These are phyloP conservation scores for Annulohypoxylon stygium DNA, from an alignment of 495 filamentous ascomycete species.

Conservation along the genomic window DNA sequence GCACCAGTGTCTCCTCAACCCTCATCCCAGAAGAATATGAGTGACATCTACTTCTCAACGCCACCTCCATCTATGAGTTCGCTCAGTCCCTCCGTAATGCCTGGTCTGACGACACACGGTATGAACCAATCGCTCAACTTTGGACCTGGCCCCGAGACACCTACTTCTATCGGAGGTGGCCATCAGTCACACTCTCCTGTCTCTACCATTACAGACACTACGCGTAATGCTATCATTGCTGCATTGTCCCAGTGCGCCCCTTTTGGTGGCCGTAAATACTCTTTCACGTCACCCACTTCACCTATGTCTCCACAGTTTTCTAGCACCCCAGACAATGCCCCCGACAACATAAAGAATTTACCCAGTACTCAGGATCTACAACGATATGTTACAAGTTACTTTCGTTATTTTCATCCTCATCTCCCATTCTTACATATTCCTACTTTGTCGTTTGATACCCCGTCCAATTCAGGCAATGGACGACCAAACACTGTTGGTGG, in stretches of 20 bases:
- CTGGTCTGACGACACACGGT: constrained; percentile 65
- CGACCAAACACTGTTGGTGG: constrained; percentile 79
- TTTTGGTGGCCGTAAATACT: constrained; percentile 82
- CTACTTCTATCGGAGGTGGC: constrained; percentile 75
- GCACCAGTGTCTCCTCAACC: constrained; percentile 74
- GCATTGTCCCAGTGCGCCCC: constrained; percentile 82
- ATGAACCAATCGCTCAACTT: constrained; percentile 72
- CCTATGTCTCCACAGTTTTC: constrained; percentile 70
- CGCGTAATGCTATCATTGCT: constrained; percentile 85
- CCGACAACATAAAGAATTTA: constrained; percentile 66
- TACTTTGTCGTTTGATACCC: constrained; percentile 89
- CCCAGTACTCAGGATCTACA: constrained; percentile 94
- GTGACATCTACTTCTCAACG: constrained; percentile 70
- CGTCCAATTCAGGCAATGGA: constrained; percentile 72
- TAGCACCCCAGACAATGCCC: constrained; percentile 62
- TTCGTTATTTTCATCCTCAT: constrained; percentile 95
- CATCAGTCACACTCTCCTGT: constrained; percentile 69
- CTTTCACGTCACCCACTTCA: constrained; percentile 75
- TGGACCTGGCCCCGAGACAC: constrained; percentile 73
- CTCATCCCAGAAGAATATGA: constrained; percentile 63
- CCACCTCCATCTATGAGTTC: constrained; percentile 78
- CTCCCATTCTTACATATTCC: constrained; percentile 93
- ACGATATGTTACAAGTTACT: constrained; percentile 91
- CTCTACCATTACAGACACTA: constrained; percentile 90
- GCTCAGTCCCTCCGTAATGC: constrained; percentile 64